Evolutionary conservation across 1,284 basidiomycete species (phyloP), one percentile per base, ranked within the genome.

Genomic region (Prillingera fragicola): DNA sequence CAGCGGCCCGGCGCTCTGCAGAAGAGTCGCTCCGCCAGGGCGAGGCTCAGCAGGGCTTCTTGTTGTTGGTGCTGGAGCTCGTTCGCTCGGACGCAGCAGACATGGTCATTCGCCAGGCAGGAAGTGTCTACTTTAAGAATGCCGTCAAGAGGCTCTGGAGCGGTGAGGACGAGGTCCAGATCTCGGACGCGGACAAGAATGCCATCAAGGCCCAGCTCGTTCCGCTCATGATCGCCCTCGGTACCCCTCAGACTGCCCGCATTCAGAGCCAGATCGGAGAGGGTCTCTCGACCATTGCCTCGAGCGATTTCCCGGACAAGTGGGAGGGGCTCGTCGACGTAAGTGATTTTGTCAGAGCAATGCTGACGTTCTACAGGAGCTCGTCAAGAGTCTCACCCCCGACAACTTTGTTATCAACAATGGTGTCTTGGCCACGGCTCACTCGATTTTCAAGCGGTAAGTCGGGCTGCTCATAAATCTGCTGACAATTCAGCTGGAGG

Each of bases 381-480:
- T 95, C 35, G 85, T 92, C 34, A 64, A 73, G 37, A 87, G 87
- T 45, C 76, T 92, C 32, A 83, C 86, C 12, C 71, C 77, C 8
- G 78, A 82, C 15, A 82, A 96, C 63, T 90, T 87, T 67, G 82
- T 83, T 53, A 70, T 89, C 57, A 94, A 96, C 66, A 77, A 91
- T 28, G 87, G 86, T 42, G 86, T 98, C 8, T 78, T 99, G 27
- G 81, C 94, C 59, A 92, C 92, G 0, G 88, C 90, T 0, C 94
- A 97, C 70, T 91, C 89, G 31, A 97, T 98, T 62, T 97, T 96
- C 74, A 80, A 81, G 42, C 80, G 83, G 54, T 66, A 28, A 39
- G 63, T 44, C 6, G 2, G 28, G 18, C n/a, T 29, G 1, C 25
- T 22, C 7, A 15, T 6, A 3, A 35, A 50, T 17, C 4, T 10